Percentiles rank a stretch among this genome's conserved stretches.
These are phyloP conservation scores for Talaromyces sp. DNA, from an alignment of 2,329 filamentous ascomycete species.

Conservation along the genomic window DNA sequence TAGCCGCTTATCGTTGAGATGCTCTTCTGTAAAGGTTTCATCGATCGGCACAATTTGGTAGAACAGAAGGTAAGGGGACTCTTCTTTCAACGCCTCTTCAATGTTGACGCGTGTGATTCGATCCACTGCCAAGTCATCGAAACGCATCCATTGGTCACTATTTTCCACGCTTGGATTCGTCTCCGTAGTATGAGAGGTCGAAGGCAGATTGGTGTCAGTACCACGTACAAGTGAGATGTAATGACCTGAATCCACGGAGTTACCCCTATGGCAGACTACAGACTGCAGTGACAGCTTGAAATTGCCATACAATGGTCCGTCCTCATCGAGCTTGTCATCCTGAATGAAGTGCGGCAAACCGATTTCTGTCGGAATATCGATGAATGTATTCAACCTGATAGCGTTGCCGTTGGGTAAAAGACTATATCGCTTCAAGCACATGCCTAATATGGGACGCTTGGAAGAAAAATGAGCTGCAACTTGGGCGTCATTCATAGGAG, in stretches of 20 bases:
- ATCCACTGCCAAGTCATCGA: slow-evolving; percentile 76
- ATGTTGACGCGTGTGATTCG: slow-evolving; percentile 76
- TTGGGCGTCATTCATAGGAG: slow-evolving; percentile 65
- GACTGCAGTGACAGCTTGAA: slow-evolving; percentile 92
- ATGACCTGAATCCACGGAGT: slow-evolving; percentile 81
- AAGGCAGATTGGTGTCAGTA: slow-evolving; percentile 46
- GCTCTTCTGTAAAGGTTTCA: slow-evolving; percentile 45
- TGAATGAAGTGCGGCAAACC: slow-evolving; percentile 84
- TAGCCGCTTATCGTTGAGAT: slow-evolving; percentile 29
- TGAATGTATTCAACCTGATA: slow-evolving; percentile 70
- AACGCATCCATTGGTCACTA: slow-evolving; percentile 79
- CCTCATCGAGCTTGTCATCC: slow-evolving; percentile 66
- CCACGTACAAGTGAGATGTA: slow-evolving; percentile 84
- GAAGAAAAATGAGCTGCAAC: slow-evolving; percentile 84
- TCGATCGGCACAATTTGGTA: slow-evolving; percentile 90
- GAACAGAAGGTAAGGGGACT: slow-evolving; percentile 91
- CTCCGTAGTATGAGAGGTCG: slow-evolving; percentile 27
- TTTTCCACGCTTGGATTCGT: slow-evolving; percentile 48
- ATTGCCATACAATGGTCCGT: slow-evolving; percentile 70
- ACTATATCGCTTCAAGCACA: slow-evolving; percentile 87
- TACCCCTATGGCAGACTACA: slow-evolving; percentile 85
- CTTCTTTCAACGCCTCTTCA: slow-evolving; percentile 70
- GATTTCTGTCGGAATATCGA: slow-evolving; percentile 87
- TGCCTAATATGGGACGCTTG: slow-evolving; percentile 78
- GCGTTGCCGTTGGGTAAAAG: slow-evolving; percentile 67